Base-by-base conservation (phyloP, 371 early-diverging fungal species). In the Actinomortierella ambigua region DNA sequence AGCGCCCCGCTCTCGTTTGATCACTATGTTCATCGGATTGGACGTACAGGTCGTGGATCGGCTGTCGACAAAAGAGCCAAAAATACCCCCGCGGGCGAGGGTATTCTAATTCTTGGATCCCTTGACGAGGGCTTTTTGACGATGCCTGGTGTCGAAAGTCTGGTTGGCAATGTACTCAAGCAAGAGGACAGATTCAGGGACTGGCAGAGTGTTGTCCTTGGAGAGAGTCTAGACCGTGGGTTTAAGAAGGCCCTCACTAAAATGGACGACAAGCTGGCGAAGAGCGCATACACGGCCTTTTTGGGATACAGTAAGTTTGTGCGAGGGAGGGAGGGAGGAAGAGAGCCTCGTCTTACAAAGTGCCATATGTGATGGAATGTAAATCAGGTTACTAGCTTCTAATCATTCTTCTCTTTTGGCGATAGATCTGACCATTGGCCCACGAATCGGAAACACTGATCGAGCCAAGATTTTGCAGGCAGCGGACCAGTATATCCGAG, bases 1-100 rank as follows among this genome's bases (percentile, higher is more conserved):
- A 99, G 99, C 61, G 84, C 95, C 2, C 98, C 99, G 23, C 79
- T 88, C 5, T 79, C 85, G 41, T 69, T 90, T 49, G 98, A 99
- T 52, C 94, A 95, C 70, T 99, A 98, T 73, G 90, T 98, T 47
- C 99, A 99, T 80, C 90, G 99, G 44, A 81, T 99, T 34, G 99
- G 99, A 27, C 88, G 99, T 68, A 99, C 99, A 1, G 99, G 98
- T 53, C 95, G 99, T 57, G 98, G 98, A 34, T 34, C 34, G 8
- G 96, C 95, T 43, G 85, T 90, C 51, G 99, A 99, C 65, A 69
- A 85, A 61, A 39, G 56, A 2, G 91, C 93, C 68, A 69, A 91
- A 59, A 66, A 68, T 15, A 11, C 34, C 11, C 34, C 34, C 34
- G 34, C 34, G 11, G 34, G 34, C 34, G 34, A 53, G 26, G 75